These are phyloP conservation scores for Tardiomyces digboiensis DNA, from an alignment of 1,139 yeast genomes.

Conservation along the genomic window DNA sequence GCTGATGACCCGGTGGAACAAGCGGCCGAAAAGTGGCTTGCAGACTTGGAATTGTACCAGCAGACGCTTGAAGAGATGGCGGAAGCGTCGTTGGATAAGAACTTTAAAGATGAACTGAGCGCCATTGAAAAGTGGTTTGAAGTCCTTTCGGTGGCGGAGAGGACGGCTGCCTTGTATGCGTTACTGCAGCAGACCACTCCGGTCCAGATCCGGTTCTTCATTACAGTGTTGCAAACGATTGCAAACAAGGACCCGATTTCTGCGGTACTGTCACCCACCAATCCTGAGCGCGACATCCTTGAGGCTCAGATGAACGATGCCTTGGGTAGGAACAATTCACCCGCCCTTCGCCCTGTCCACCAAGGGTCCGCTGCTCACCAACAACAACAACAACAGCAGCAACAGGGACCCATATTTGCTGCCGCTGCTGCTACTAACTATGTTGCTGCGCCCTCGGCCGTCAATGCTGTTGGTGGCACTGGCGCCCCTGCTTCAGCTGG, in stretches of 20 bases:
- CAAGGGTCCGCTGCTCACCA: too few relatives aligned
- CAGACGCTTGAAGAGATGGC: slow-evolving; percentile 28
- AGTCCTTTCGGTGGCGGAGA: slow-evolving; percentile 27
- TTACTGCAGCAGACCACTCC: slow-evolving; percentile 29
- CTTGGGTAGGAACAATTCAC: too few relatives aligned
- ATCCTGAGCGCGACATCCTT: slow-evolving; percentile 7
- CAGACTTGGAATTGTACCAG: slow-evolving; percentile 26
- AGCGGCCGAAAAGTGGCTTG: slow-evolving; percentile 20
- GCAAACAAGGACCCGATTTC: slow-evolving; percentile 18
- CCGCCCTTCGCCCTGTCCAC: too few relatives aligned
- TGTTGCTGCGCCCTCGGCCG: too few relatives aligned
- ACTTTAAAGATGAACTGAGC: slow-evolving; percentile 16
- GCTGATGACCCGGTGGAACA: slow-evolving; percentile 14
- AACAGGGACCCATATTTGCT: too few relatives aligned
- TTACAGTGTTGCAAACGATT: slow-evolving; percentile 23
- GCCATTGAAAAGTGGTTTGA: slow-evolving; percentile 31
- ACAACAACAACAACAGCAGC: too few relatives aligned
- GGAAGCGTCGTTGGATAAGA: slow-evolving; percentile 21
- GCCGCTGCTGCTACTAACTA: too few relatives aligned
- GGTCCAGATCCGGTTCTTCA: slow-evolving; percentile 29
- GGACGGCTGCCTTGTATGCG: slow-evolving; percentile 31
- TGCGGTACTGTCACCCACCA: slow-evolving; percentile 22
- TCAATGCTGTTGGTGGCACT: background rate
- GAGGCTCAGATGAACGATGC: slow-evolving; percentile 2
- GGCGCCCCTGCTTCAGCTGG: background rate